Conservation (phyloP, 23 red algal genomes). For the Chondrus crispus region DNA sequence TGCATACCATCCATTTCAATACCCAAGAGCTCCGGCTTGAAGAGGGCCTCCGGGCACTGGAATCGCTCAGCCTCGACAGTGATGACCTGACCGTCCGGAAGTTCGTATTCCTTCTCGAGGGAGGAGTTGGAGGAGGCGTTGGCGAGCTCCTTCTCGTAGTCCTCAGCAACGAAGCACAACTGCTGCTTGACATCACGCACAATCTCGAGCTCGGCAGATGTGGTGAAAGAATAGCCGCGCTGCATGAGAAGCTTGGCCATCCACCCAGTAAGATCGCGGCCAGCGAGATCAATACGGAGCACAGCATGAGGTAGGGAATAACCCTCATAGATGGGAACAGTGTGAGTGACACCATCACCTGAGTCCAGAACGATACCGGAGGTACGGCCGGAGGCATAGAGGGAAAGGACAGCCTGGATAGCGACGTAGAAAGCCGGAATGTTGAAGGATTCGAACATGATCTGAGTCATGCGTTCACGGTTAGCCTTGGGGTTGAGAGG, state of each 20-base stretch:
- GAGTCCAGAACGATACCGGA: slow-evolving; percentile 99
- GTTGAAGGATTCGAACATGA: slow-evolving; percentile 99
- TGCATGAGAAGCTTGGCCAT: slow-evolving; percentile 94
- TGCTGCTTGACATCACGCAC: slow-evolving; percentile 99
- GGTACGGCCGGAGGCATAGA: slow-evolving; percentile 98
- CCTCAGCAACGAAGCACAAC: slow-evolving; percentile 96
- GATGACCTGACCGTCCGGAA: slow-evolving; percentile 99
- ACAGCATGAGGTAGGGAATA: slow-evolving; percentile 97
- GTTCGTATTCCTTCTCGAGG: slow-evolving; percentile 98
- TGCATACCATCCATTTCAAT: slow-evolving; percentile 93
- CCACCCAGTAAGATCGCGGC: slow-evolving; percentile 93
- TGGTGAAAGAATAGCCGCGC: slow-evolving; percentile 98
- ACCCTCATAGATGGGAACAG: slow-evolving; percentile 99
- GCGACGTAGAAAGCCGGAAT: slow-evolving; percentile 98
- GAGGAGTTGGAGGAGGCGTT: slow-evolving; percentile 71
- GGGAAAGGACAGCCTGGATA: slow-evolving; percentile 97
- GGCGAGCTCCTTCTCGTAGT: slow-evolving; percentile 95
- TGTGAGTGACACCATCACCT: slow-evolving; percentile 99
- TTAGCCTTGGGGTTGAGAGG: slow-evolving; percentile 98
- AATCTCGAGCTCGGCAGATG: slow-evolving; percentile 99
- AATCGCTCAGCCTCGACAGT: slow-evolving; percentile 94
- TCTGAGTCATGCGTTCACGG: slow-evolving; percentile 96
- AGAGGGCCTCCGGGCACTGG: slow-evolving; percentile 97
- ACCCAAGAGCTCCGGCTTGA: slow-evolving; percentile 95
- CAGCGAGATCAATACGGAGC: slow-evolving; percentile 96